Evolutionary conservation across 2,329 filamentous ascomycete genomes (phyloP), one percentile per base, ranked within the genome.

Genomic region (Fusarium oligoseptatum): DNA sequence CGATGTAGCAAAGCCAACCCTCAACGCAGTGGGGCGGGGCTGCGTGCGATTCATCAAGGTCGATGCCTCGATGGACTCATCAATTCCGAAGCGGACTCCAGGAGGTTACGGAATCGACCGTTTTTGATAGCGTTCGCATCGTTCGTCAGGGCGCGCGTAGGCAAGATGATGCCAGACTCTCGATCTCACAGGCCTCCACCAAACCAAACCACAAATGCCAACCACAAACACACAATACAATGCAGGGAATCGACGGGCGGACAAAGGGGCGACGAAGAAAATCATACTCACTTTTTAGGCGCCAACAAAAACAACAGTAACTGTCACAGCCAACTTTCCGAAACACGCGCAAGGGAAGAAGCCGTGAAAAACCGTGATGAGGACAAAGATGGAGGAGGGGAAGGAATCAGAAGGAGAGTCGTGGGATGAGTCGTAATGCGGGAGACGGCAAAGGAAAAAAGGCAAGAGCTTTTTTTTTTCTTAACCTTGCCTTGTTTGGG

Each of bases 261-360:
- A 76, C 66, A 72, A 58, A 56, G 62, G 60, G 39, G 63, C 55
- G 67, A 70, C 66, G 60, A 70, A 60, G 48, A 60, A 72, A 74
- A 67, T 52, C 71, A 76, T 73, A 88, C 86, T 88, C 82, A 88
- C 86, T 88, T 87, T 87, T 88, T 88, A 83, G 82, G 86, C 85
- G 85, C 86, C 86, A 84, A 83, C 82, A 86, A 86, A 83, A 86
- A 84, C 83, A 83, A 83, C 81, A 82, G 81, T 82, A 83, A 83
- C 80, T 81, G 79, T 83, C 81, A 83, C 79, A 83, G 82, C 80
- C 82, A 83, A 84, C 78, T 77, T 82, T 82, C 82, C 82, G 82
- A 84, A 84, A 84, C 82, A 84, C 82, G 83, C 83, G 83, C 81
- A 84, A 85, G 83, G 84, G 85, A 87, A 86, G 83, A 85, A 85